Conservation (phyloP, 2,329 filamentous ascomycete genomes). For the Cladobotryum protrusum region DNA sequence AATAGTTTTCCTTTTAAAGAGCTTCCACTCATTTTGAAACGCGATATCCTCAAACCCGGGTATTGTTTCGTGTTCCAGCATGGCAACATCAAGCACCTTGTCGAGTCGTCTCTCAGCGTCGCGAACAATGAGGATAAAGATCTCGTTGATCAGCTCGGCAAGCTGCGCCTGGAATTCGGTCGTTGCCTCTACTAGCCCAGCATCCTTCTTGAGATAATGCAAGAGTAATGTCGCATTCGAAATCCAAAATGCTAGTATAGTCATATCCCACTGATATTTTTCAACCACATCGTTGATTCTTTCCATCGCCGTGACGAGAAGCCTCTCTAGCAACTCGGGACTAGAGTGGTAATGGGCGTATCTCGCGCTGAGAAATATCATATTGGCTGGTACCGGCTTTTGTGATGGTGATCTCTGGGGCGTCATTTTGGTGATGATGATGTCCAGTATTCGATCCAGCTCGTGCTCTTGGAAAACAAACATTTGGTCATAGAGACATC, state of each 20-base stretch:
- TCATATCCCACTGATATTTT: slow-evolving; percentile 97
- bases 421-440: slow-evolving; percentile 97
- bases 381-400: slow-evolving; percentile 94
- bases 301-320: slow-evolving; percentile 82
- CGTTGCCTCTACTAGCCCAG: slow-evolving; percentile 72
- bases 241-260: slow-evolving; percentile 96
- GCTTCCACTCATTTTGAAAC: slow-evolving; percentile 97
- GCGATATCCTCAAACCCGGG: slow-evolving; percentile 94
- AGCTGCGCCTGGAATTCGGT: slow-evolving; percentile 88
- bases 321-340: slow-evolving; percentile 70
- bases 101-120: slow-evolving; percentile 94
- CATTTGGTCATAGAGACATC: slow-evolving; percentile 96
- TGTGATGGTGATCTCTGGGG: slow-evolving; percentile 93
- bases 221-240: slow-evolving; percentile 93
- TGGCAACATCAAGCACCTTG: slow-evolving; percentile 86
- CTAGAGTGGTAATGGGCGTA: slow-evolving; percentile 97
- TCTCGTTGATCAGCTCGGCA: slow-evolving; percentile 93
- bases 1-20: slow-evolving; percentile 87
- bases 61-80: slow-evolving; percentile 97
- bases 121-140: slow-evolving; percentile 94
- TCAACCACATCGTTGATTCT: slow-evolving; percentile 98
- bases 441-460: slow-evolving; percentile 83
- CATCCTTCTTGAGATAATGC: slow-evolving; percentile 94
- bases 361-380: slow-evolving; percentile 89
- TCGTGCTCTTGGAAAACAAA: slow-evolving; percentile 98